Base-by-base conservation (phyloP, 2,329 filamentous ascomycete genomes). In the Beauveria australis region DNA sequence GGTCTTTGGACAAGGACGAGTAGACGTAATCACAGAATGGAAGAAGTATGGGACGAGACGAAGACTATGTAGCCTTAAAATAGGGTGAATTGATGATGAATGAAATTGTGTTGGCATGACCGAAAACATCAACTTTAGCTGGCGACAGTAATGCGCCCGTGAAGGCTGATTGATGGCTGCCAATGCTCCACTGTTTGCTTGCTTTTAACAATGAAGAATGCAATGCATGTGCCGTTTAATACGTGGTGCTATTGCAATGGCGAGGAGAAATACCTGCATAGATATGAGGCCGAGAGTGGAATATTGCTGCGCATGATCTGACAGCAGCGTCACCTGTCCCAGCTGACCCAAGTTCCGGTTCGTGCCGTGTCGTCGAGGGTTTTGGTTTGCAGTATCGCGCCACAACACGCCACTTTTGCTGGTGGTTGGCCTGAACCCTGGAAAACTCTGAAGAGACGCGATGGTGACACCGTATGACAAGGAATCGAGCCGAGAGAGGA, bases 71-170 rank as follows among this genome's bases (percentile, higher is more conserved):
- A 60, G 57, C 49, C 40, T 61, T 49, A 51, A 44, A 16, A 49
- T 61, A 55, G 44, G 59, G 44, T 47, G 51, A 55, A 55, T 49
- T 55, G 51, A 61, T 51, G 59, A 49, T 52, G 59, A 19, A 28
- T 26, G 18, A 53, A 43, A 22, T 14, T 18, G 37, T 53, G 44
- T 26, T 41, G 26, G 10, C 47, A 30, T 30, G 24, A 24, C 24
- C 16, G 12, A 37, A 37, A 12, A 37, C 33, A 37, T 37, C 1
- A 37, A 5, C 33, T 37, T 37, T 14, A 16, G 14, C 33, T 37
- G 47, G 26, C 19, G 41, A 43, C 41, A 43, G 41, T 43, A 43
- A 10, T 41, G 9, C 24, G 33, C 22, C 18, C 12, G 26, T 24
- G 12, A 49, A 30, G 26, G 47, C 47, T n/a, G 8, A 8, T 30